Conservation (phyloP, 2,329 filamentous ascomycete genomes). For the Trichoderma afroharzianum region DNA sequence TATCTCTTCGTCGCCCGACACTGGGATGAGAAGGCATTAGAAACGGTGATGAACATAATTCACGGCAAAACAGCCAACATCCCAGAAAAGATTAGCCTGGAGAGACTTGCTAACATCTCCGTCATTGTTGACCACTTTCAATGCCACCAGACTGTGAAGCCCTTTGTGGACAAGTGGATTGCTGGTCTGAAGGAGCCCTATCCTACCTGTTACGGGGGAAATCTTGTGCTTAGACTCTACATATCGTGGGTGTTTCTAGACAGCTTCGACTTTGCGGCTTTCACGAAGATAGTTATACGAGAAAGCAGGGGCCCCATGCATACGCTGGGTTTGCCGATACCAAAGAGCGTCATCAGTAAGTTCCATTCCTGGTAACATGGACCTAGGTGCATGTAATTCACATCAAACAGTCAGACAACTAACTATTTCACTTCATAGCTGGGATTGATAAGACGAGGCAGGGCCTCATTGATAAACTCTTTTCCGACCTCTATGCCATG, state of each 20-base stretch:
- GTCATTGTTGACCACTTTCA: slow-evolving; percentile 42
- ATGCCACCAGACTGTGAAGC: slow-evolving; percentile 39
- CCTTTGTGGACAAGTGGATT: slow-evolving; percentile 27
- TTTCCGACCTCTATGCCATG: not conserved
- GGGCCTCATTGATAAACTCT: not conserved
- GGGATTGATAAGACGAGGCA: not conserved
- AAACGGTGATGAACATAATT: slow-evolving; percentile 41
- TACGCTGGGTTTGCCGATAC: not conserved
- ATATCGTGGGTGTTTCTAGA: slow-evolving; percentile 4
- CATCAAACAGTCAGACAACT: not conserved
- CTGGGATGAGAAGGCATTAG: slow-evolving; percentile 37
- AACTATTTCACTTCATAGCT: not conserved
- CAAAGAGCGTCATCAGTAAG: not conserved
- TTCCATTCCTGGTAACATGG: not conserved
- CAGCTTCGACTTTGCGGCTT: not conserved
- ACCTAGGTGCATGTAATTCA: not conserved
- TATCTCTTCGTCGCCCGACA: slow-evolving; percentile 9
- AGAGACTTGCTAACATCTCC: slow-evolving; percentile 41
- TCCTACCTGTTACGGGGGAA: not conserved
- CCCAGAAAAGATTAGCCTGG: slow-evolving; percentile 34
- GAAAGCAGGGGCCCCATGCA: slow-evolving; percentile 4
- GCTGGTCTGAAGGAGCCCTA: not conserved
- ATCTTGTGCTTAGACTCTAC: not conserved
- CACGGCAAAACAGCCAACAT: slow-evolving; percentile 39
- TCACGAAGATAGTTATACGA: not conserved